Percentiles rank a stretch among this genome's conserved stretches.
Evolutionary conservation across 257 asterid genomes (phyloP).

Genomic region (Solanum gracilifrons): DNA sequence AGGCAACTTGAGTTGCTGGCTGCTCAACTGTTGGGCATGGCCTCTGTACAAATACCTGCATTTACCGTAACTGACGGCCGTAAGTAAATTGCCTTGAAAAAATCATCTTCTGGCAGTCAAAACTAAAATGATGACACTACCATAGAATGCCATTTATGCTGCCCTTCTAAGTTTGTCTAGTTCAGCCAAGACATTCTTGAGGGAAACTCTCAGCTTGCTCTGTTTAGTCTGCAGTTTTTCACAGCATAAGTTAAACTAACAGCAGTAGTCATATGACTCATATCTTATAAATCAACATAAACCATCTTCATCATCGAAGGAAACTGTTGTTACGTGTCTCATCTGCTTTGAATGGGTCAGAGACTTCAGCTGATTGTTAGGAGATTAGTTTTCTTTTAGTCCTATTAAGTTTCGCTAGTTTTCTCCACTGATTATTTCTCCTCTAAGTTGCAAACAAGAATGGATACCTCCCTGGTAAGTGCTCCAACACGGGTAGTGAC

Average conservation of each 20-base stretch:
- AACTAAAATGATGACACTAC: neutral
- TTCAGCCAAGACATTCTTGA: constrained; percentile 28
- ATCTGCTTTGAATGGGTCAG: too few species aligned
- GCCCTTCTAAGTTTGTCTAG: constrained; percentile 7
- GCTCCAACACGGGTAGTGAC: too few species aligned
- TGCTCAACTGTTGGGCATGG: neutral
- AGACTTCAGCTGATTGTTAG: too few species aligned
- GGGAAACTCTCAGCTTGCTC: neutral
- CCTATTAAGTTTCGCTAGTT: too few species aligned
- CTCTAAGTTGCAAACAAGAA: neutral
- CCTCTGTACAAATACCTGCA: neutral
- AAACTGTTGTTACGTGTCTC: too few species aligned
- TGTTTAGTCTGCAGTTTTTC: too few species aligned
- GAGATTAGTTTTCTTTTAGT: too few species aligned
- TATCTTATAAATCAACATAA: too few species aligned
- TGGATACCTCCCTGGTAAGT: neutral
- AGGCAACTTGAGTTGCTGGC: neutral
- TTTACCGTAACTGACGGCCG: neutral
- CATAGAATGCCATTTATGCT: neutral
- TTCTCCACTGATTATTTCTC: neutral
- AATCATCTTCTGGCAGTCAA: neutral
- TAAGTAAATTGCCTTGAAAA: neutral
- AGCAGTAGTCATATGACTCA: too few species aligned
- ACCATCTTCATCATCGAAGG: too few species aligned
- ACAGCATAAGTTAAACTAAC: too few species aligned